These are phyloP conservation scores for Triticum turgidum DNA, from an alignment of 176 grass and related monocot species.

Conservation along the genomic window DNA sequence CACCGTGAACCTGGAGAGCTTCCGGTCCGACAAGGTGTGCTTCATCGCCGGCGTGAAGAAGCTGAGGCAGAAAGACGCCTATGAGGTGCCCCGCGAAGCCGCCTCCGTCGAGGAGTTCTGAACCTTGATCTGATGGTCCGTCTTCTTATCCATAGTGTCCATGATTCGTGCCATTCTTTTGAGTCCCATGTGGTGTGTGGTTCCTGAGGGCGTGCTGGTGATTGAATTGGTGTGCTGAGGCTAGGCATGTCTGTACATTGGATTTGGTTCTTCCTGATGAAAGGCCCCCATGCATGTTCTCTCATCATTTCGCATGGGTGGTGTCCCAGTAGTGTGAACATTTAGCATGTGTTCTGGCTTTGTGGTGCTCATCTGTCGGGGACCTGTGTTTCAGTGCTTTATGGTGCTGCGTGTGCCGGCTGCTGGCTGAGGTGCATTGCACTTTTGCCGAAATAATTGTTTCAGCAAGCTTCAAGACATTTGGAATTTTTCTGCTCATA, in stretches of 20 bases:
- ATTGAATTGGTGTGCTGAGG: conserved; percentile 11
- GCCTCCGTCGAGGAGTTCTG: conserved; percentile 80
- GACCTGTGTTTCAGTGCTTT: neutral
- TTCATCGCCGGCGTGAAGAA: conserved; percentile 97
- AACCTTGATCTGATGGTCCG: neutral
- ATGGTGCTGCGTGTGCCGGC: conserved; percentile 17
- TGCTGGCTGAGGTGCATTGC: conserved; percentile 8
- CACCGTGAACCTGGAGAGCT: conserved; percentile 63
- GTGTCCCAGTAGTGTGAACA: conserved; percentile 15
- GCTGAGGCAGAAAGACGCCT: conserved; percentile 76
- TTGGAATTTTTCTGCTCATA: neutral
- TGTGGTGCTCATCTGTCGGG: neutral
- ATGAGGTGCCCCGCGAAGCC: conserved; percentile 68
- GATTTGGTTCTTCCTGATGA: conserved; percentile 20
- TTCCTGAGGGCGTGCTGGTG: conserved; percentile 12
- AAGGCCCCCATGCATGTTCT: conserved; percentile 38
- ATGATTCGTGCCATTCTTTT: conserved; percentile 44
- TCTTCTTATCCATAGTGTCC: conserved; percentile 2
- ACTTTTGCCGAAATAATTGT: neutral
- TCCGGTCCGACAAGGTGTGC: conserved; percentile 86
- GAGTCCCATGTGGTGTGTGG: conserved; percentile 16
- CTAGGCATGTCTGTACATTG: conserved; percentile 23
- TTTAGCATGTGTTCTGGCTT: conserved; percentile 22
- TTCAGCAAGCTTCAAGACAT: neutral
- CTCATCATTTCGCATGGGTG: conserved; percentile 15